Evolutionary conservation across 495 filamentous ascomycete species (phyloP), one percentile per base, ranked within the genome.

Genomic region (Penicillium soppii): DNA sequence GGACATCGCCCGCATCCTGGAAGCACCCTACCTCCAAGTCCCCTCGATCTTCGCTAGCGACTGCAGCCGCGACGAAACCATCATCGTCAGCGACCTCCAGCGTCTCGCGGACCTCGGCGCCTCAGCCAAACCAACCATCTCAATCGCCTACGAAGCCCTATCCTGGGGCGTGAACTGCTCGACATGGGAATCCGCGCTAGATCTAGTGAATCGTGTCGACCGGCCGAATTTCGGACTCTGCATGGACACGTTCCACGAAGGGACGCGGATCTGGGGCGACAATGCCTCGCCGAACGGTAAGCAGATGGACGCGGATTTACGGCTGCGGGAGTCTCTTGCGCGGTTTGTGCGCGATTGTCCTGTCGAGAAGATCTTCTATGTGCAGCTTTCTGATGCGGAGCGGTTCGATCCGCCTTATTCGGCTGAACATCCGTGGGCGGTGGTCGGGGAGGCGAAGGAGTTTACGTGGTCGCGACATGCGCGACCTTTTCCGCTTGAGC

Each of bases 391-490:
- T 2, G 87, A 92, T 58, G 88, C 79, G 4, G 85, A 87, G 60
- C 71, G 75, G 27, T 76, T 89, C 3, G 52, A 63, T 2, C 62
- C 72, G 22, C 87, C 86, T 0, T 74, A 90, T n/a, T 69, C 79
- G 1, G 63, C 67, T 7, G 74, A 68, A 4, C 88, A 92, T 63
- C 68, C 76, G 7, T 89, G 82, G 69, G 83, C 85, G 63, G 50
- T 81, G 19, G 65, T 77, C 0, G 78, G 73, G 7, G 85, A 89
- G 67, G 81, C 82, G 33, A 68, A 81, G 8, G 67, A 84, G 20
- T 89, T 91, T 82, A 88, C 81, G 53, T 91, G 88, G 88, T 86
- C 82, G 10, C 74, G 85, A 22, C 89, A 90, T 66, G 85, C 83
- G 50, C 65, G 87, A 17, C 66, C 85, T 77, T 49, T 39, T 17